These are phyloP conservation scores for Colletotrichum sp. DNA, from an alignment of 2,329 filamentous ascomycete genomes.

Conservation along the genomic window DNA sequence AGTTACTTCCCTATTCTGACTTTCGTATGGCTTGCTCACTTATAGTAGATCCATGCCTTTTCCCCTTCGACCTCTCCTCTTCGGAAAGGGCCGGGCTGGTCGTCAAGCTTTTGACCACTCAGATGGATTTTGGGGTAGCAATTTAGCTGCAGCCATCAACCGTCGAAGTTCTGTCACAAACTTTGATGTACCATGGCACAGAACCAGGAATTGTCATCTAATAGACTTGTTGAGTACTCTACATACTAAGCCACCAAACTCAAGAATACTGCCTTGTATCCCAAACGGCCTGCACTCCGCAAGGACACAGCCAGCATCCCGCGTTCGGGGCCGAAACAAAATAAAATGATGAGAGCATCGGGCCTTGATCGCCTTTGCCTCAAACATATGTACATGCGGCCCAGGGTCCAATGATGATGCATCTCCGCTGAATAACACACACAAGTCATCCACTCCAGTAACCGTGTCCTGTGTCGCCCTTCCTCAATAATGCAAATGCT, in stretches of 20 bases:
- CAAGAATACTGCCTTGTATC: not conserved
- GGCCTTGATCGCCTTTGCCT: not conserved
- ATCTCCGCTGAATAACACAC: slow-evolving; percentile 1
- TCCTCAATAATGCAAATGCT: slow-evolving; percentile 20
- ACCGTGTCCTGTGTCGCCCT: slow-evolving; percentile 10
- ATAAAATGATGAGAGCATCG: not conserved
- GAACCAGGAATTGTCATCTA: not conserved
- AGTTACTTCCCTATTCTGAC: not conserved
- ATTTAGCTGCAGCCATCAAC: not conserved
- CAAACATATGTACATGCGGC: slow-evolving; percentile 11
- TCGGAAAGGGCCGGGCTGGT: not conserved
- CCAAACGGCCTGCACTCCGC: slow-evolving; percentile 18
- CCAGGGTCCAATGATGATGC: not conserved
- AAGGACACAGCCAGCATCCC: not conserved
- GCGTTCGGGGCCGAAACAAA: not conserved
- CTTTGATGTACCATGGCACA: not conserved
- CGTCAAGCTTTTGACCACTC: not conserved
- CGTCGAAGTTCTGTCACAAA: not conserved
- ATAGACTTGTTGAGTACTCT: slow-evolving; percentile 1
- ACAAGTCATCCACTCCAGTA: not conserved
- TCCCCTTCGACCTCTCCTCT: not conserved
- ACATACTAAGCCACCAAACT: not conserved
- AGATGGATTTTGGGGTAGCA: not conserved
- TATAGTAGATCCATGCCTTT: not conserved
- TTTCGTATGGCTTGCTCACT: not conserved